Conservation (phyloP, 2,329 filamentous ascomycete species). For the Fusarium compactum region DNA sequence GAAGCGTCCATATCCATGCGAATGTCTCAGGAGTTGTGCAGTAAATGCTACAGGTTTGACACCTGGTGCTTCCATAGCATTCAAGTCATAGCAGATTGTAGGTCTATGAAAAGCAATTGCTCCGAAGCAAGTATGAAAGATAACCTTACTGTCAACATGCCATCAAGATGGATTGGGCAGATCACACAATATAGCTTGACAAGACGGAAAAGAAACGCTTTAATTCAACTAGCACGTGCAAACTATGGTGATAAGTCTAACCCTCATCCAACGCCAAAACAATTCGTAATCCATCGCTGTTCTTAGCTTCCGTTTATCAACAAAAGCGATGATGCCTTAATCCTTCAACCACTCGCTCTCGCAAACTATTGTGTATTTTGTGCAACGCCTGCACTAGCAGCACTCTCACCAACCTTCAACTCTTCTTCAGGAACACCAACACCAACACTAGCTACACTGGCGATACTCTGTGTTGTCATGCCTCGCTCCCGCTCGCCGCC, state of each 20-base stretch:
- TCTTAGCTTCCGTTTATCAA: not conserved
- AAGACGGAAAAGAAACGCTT: not conserved
- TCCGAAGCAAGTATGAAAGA: not conserved
- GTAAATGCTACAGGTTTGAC: not conserved
- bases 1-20: fast-evolving
- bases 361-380: slow-evolving; percentile 23
- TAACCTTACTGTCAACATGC: not conserved
- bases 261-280: slow-evolving; percentile 43
- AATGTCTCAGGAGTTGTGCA: not conserved
- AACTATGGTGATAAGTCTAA: slow-evolving; percentile 31
- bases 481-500: slow-evolving; percentile 56
- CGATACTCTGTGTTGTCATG: slow-evolving; percentile 56
- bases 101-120: too few species aligned
- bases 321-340: not conserved
- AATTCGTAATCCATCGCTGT: slow-evolving; percentile 38
- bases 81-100: too few species aligned
- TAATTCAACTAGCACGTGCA: slow-evolving; percentile 4
- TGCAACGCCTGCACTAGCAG: slow-evolving; percentile 60
- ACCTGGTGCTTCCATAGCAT: not conserved
- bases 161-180: fast-evolving
- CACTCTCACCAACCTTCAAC: slow-evolving; percentile 71
- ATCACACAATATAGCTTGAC: not conserved
- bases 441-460: slow-evolving; percentile 62
- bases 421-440: slow-evolving; percentile 71
- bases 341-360: not conserved